Conservation (phyloP, 805 yeast genomes). For the Sungouiozyma intestinalis region DNA sequence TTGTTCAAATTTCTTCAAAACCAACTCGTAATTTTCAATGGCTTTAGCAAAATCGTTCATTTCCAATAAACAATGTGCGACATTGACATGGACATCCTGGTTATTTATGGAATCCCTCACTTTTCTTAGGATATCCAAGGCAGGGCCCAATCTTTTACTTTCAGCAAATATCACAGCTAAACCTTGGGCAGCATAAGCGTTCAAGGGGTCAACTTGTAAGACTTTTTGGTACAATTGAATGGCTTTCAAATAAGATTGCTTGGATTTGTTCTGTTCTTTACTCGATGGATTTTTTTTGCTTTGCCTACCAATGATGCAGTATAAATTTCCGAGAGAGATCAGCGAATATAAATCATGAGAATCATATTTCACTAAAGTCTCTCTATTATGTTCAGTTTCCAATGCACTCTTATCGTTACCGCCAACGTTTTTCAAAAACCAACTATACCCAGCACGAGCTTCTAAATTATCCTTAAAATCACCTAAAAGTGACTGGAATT, state of each 20-base stretch:
- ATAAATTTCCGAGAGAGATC: slow-evolving; percentile 81
- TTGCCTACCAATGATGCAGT: slow-evolving; percentile 74
- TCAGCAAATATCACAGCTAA: slow-evolving; percentile 89
- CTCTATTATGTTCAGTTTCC: slow-evolving; percentile 75
- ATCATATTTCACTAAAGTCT: slow-evolving; percentile 69
- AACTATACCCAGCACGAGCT: slow-evolving; percentile 82
- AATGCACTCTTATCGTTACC: slow-evolving; percentile 38
- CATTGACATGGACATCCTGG: slow-evolving; percentile 68
- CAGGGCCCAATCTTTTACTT: slow-evolving; percentile 59
- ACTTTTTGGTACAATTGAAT: slow-evolving; percentile 87
- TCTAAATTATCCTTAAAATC: slow-evolving; percentile 57
- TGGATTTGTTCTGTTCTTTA: slow-evolving; percentile 40
- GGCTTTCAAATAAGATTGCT: slow-evolving; percentile 78
- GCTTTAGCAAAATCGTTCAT: slow-evolving; percentile 76
- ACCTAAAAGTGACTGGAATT: slow-evolving; percentile 37
- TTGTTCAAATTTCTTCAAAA: slow-evolving; percentile 50
- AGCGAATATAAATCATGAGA: slow-evolving; percentile 87
- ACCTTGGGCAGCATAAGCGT: slow-evolving; percentile 97
- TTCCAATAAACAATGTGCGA: slow-evolving; percentile 81
- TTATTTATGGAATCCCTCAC: slow-evolving; percentile 84
- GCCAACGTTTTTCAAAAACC: slow-evolving; percentile 52
- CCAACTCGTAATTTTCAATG: slow-evolving; percentile 79
- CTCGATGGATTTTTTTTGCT: slow-evolving; percentile 34
- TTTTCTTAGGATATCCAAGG: slow-evolving; percentile 78
- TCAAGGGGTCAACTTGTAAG: slow-evolving; percentile 66